Evolutionary conservation across 177 flowering plant genomes (phyloP).

Genomic region (Vitis hybrid): DNA sequence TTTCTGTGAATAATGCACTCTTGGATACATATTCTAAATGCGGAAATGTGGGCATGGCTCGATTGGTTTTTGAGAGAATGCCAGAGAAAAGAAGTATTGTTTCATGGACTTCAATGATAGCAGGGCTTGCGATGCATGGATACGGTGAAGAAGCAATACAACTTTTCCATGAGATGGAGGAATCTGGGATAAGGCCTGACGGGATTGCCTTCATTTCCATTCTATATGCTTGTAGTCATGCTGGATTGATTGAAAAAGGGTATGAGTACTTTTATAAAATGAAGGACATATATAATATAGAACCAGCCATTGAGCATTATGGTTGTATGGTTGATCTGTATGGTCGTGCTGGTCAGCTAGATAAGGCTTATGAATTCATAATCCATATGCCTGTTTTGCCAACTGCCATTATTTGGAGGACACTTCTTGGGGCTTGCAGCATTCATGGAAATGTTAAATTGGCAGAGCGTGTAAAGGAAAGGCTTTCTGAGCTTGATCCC

Average conservation of each 20-base stretch:
- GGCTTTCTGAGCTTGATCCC: conserved; percentile 64
- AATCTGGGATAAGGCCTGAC: conserved; percentile 54
- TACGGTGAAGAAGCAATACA: conserved; percentile 56
- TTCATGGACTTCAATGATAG: conserved; percentile 80
- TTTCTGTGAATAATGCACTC: conserved; percentile 71
- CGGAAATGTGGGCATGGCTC: conserved; percentile 63
- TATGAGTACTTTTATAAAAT: conserved; percentile 46
- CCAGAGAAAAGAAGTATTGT: conserved; percentile 41
- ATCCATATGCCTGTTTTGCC: conserved; percentile 61
- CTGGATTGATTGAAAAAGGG: conserved; percentile 68
- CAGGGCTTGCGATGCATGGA: conserved; percentile 75
- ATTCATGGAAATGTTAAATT: conserved; percentile 57
- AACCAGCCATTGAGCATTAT: conserved; percentile 73
- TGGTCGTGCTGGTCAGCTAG: conserved; percentile 69
- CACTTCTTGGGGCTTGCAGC: conserved; percentile 87
- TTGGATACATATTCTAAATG: conserved; percentile 69
- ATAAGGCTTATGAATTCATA: conserved; percentile 59
- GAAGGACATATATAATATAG: conserved; percentile 41
- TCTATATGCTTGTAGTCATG: conserved; percentile 85
- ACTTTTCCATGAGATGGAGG: conserved; percentile 58
- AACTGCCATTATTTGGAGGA: conserved; percentile 68
- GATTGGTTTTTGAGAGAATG: conserved; percentile 56
- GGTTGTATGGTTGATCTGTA: conserved; percentile 89
- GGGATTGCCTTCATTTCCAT: conserved; percentile 58
- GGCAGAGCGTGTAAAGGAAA: conserved; percentile 53